A percentile compares a stretch with the other conserved stretches of the same genome.
These are phyloP conservation scores for Kwoniella pini DNA, from an alignment of 768 basidiomycete species.

Conservation along the genomic window DNA sequence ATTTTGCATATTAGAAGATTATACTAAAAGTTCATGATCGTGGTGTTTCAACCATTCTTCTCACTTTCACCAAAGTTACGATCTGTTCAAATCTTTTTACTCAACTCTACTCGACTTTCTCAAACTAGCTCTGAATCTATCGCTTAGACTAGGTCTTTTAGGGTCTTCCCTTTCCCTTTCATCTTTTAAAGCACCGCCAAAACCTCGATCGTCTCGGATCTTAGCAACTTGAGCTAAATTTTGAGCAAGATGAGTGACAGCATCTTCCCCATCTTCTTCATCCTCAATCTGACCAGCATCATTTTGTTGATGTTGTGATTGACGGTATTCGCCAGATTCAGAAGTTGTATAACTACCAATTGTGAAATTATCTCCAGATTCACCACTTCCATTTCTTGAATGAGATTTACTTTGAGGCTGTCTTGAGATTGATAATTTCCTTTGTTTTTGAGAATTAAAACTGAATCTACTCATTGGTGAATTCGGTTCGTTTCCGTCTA, in stretches of 20 bases:
- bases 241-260: conserved; percentile 22
- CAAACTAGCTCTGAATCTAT: conserved; percentile 24
- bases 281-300: neutral
- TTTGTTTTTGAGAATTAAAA: conserved; percentile 3
- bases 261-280: conserved; percentile 14
- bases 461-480: conserved; percentile 24
- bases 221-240: conserved; percentile 19
- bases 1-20: too few species aligned
- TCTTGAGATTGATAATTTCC: neutral
- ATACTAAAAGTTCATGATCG: too few species aligned
- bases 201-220: conserved; percentile 12
- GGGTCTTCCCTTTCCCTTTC: neutral
- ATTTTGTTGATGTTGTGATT: neutral
- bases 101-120: conserved; percentile 9
- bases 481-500: neutral
- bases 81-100: neutral
- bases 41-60: too few species aligned
- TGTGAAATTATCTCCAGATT: neutral
- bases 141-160: conserved; percentile 23
- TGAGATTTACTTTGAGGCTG: neutral
- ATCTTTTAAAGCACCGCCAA: neutral
- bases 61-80: too few species aligned
- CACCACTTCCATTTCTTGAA: conserved; percentile 7
- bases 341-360: neutral
- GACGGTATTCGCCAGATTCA: neutral